Percentiles rank a stretch among this genome's conserved stretches.
phyloP scores from a whole-genome alignment of 768 basidiomycete species.

The Tulasnella sp. region DNA sequence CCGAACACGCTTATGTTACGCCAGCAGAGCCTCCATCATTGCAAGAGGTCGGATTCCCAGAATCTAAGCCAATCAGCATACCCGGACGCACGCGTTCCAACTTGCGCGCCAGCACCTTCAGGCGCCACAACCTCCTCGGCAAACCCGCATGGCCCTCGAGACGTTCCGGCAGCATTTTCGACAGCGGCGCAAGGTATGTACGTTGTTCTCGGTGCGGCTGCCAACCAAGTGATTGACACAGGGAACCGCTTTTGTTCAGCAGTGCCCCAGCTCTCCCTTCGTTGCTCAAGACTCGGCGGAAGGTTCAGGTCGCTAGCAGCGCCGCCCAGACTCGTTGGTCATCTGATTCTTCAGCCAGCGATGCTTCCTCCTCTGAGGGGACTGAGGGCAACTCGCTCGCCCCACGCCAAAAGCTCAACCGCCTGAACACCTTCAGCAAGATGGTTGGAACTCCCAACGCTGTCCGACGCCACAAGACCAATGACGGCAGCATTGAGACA shows the following conservation, averaged over 20 bases:
- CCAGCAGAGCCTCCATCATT: not conserved
- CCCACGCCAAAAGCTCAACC: constrained; percentile 5
- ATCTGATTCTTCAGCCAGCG: too few relatives aligned
- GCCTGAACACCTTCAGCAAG: not conserved
- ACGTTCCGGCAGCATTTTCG: constrained; percentile 6
- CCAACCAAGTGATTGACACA: not conserved
- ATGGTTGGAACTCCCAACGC: constrained; percentile 2
- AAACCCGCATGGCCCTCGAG: not conserved
- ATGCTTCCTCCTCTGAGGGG: too few relatives aligned
- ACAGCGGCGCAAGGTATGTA: not conserved
- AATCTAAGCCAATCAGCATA: not conserved
- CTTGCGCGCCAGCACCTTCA: constrained; percentile 1
- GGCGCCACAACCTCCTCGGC: not conserved
- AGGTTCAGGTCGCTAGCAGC: constrained; percentile 4
- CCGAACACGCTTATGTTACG: constrained; percentile 1
- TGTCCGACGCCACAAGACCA: constrained; percentile 7
- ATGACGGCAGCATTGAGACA: constrained; percentile 9
- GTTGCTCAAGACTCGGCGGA: constrained; percentile 17
- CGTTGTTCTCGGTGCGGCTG: constrained; percentile 2
- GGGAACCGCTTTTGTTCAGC: not conserved
- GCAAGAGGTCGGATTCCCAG: not conserved
- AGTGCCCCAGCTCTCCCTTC: constrained; percentile 16
- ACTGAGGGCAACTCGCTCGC: too few relatives aligned
- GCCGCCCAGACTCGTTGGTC: not conserved
- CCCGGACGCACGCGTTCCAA: constrained; percentile 5